These are phyloP conservation scores for Aspergillus melleus DNA, from an alignment of 2,329 filamentous ascomycete genomes.

Conservation along the genomic window DNA sequence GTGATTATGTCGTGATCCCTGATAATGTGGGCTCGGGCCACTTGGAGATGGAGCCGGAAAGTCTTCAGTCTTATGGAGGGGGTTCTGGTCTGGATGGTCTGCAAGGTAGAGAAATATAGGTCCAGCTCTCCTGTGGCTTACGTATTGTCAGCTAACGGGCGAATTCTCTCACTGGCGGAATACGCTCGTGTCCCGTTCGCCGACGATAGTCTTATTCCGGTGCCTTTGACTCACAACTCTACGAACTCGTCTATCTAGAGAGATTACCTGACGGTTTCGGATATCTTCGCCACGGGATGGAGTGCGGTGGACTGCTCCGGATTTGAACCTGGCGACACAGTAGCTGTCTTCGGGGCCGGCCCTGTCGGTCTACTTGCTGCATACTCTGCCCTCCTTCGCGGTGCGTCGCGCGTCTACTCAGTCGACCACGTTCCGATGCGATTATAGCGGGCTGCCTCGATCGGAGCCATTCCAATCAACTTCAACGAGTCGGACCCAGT, in stretches of 20 bases:
- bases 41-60: not conserved
- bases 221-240: conserved; percentile 5
- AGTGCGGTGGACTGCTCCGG: conserved; percentile 36
- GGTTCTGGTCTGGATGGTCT: conserved; percentile 6
- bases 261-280: conserved; percentile 30
- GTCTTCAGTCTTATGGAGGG: not conserved
- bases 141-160: not conserved
- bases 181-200: conserved; percentile 20
- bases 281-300: conserved; percentile 46
- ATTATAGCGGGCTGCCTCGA: conserved; percentile 57
- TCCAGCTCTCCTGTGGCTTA: not conserved
- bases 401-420: conserved; percentile 60
- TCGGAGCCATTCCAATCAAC: conserved; percentile 59
- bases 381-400: conserved; percentile 61
- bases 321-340: conserved; percentile 51
- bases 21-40: not conserved
- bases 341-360: conserved; percentile 64
- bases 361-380: conserved; percentile 67
- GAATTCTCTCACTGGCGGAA: conserved; percentile 10
- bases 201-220: conserved; percentile 4
- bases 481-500: conserved; percentile 57
- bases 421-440: conserved; percentile 63
- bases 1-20: conserved; percentile 17
- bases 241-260: conserved; percentile 7
- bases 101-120: conserved; percentile 10